Base-by-base conservation (phyloP, 176 grass and related monocot genomes). In the Aegilops tauschii region DNA sequence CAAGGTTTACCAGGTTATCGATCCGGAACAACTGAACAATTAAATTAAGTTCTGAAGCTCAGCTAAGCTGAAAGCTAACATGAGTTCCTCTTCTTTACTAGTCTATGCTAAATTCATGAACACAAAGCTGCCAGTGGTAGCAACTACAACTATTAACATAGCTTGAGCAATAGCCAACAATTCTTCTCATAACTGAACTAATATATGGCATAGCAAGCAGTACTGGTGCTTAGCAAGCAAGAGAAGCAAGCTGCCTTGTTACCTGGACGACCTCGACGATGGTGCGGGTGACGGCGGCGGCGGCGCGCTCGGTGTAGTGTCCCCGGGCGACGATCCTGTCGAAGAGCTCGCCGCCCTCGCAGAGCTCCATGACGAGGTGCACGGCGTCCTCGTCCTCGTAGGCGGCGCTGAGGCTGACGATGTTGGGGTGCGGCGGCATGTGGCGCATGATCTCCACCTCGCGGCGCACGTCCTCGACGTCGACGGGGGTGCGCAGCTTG, bases 361-460 rank as follows among this genome's bases (percentile, higher is more conserved):
- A 99, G 39, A 99, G 90, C 90, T 99, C 97, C 97, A 99, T 99
- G 81, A 99, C 89, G 31, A 99, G 82, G 80, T 99, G 97, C 82
- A 99, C 97, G 82, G 92, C 94, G 66, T 90, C 89, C 50, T 89
- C 88, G 25, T 99, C 97, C 90, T 99, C 97, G 84, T 97, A 99
- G 3, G 92, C 89, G 64, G 91, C 97, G 88, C 80, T 83, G 83
- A 99, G 92, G 80, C 87, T 91, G 42, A 99, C 97, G 68, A 99
- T 94, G 68, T 99, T 99, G 0, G 89, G 90, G 80, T 97, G 94
- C 40, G 80, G 1, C 3, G 94, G 97, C 90, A 99, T 89, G 66
- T 94, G 92, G 72, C 90, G 87, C 97, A 99, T 99, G 92, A 99
- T 99, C 50, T 96, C 92, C 68, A 99, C 97, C 90, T 99, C 97